Evolutionary conservation across 192 early-diverging fungal species (phyloP).

Genomic region (Mortierella hygrophila): DNA sequence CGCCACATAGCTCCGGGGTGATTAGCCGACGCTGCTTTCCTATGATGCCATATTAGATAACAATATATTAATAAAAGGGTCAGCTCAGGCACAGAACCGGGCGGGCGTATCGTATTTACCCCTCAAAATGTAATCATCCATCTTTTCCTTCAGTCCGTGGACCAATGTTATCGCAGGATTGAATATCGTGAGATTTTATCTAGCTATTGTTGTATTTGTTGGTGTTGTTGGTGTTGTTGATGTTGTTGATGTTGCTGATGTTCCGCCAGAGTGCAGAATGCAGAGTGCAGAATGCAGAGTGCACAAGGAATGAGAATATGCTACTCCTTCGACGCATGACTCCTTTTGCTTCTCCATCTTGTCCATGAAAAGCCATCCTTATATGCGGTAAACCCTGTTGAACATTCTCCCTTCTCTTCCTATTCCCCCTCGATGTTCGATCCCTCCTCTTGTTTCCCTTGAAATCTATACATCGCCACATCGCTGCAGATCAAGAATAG

Average conservation of each 20-base stretch:
- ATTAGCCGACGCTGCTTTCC: conserved; percentile 75
- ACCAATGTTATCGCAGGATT: neutral
- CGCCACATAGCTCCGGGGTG: conserved; percentile 79
- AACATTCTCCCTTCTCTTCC: neutral
- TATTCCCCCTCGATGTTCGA: neutral
- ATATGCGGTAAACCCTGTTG: neutral
- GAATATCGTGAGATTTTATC: neutral
- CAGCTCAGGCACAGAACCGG: neutral
- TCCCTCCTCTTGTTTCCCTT: neutral
- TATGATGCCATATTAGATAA: conserved; percentile 28
- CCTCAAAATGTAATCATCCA: neutral
- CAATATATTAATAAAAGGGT: neutral
- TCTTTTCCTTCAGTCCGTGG: neutral
- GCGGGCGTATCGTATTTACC: neutral
- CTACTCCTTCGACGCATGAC: neutral
- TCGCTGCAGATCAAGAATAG: neutral
- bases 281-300: neutral
- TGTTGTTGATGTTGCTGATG: neutral
- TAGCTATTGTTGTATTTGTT: neutral
- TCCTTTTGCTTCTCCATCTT: neutral
- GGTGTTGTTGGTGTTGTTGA: neutral
- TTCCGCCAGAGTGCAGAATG: neutral
- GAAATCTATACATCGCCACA: neutral
- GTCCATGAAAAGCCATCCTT: neutral
- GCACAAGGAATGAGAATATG: neutral